These are phyloP conservation scores for Umbelopsis sp. DNA, from an alignment of 192 early-diverging fungal species.

Conservation along the genomic window DNA sequence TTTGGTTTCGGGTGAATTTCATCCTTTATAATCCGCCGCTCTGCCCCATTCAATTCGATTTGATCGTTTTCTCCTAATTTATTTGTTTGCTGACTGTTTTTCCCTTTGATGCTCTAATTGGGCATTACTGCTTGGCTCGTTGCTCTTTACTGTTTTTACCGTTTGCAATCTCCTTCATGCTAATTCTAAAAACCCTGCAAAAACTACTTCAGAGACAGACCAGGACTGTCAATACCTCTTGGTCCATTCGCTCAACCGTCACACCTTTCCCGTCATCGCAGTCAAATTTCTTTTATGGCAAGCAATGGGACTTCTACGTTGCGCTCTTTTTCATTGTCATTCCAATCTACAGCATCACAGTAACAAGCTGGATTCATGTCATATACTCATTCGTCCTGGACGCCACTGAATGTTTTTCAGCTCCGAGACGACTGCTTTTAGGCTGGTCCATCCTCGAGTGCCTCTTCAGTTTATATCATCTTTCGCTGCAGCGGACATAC, in stretches of 20 bases:
- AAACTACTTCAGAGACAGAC: neutral
- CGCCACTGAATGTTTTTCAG: neutral
- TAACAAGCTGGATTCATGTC: neutral
- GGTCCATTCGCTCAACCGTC: neutral
- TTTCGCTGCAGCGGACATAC: neutral
- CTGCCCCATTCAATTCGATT: neutral
- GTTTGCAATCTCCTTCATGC: neutral
- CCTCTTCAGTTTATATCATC: slow-evolving; percentile 2
- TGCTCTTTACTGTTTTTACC: neutral
- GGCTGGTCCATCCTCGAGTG: neutral
- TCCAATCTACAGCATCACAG: neutral
- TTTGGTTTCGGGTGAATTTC: neutral
- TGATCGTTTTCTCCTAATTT: neutral
- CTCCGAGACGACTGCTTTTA: slow-evolving; percentile 6
- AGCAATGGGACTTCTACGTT: slow-evolving; percentile 6
- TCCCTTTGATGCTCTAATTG: neutral
- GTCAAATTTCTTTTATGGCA: slow-evolving; percentile 11
- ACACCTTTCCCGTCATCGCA: neutral
- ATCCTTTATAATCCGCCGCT: neutral
- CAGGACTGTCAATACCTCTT: neutral
- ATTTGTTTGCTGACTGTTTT: too few species aligned
- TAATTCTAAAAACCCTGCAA: neutral
- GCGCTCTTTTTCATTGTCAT: neutral
- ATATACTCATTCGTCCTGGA: neutral
- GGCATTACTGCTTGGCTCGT: neutral